Conservation (phyloP, 768 basidiomycete species). For the Leucosporidium scottii region DNA sequence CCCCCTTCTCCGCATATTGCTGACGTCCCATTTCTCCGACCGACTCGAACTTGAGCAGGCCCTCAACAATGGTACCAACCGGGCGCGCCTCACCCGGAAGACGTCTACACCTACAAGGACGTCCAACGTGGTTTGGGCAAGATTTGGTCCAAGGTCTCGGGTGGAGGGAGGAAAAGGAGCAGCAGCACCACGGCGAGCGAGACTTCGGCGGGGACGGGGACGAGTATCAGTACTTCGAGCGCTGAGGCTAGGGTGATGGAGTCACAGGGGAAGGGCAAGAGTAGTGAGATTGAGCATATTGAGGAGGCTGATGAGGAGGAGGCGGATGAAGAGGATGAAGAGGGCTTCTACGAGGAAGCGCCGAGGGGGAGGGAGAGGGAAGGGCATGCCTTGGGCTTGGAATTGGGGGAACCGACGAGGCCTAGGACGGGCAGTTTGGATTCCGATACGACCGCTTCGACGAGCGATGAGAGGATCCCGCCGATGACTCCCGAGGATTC, state of each 20-base stretch:
- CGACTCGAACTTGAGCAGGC: background rate
- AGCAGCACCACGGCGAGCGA: background rate
- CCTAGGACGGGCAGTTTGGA: background rate
- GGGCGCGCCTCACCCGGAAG: constrained; percentile 17
- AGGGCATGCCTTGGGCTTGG: background rate
- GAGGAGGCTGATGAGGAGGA: constrained; percentile 22
- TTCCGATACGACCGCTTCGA: background rate
- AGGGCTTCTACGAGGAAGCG: background rate
- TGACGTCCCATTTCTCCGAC: no score
- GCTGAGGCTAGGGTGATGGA: constrained; percentile 25
- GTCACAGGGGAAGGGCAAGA: constrained; percentile 21
- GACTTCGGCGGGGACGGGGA: background rate
- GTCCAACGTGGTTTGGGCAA: constrained; percentile 11
- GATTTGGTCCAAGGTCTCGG: constrained; percentile 20
- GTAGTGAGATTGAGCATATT: constrained; percentile 28
- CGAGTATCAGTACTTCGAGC: background rate
- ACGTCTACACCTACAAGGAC: constrained; percentile 30
- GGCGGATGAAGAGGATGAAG: background rate
- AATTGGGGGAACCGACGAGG: background rate
- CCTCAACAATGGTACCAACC: constrained; percentile 23
- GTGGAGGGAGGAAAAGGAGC: no score
- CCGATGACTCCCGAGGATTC: no score
- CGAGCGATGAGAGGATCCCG: background rate
- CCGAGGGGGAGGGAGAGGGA: background rate
- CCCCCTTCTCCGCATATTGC: no score